Base-by-base conservation (phyloP, 768 basidiomycete species). In the Cystofilobasidium capitatum region DNA sequence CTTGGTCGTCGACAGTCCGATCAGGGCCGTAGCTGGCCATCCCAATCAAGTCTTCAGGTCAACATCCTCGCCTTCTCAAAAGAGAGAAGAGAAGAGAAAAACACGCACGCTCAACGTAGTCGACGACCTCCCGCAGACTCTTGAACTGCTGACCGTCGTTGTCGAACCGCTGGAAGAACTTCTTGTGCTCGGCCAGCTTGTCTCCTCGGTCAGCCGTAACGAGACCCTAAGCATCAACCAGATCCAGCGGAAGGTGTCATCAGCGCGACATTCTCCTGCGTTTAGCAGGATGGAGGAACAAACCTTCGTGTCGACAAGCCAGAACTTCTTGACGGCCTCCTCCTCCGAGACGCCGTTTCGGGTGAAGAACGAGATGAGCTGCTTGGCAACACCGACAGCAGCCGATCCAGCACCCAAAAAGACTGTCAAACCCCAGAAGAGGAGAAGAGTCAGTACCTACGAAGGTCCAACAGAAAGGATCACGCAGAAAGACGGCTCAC, bases 361-460 rank as follows among this genome's bases (percentile, higher is more conserved):
- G 42, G 83, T 89, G 81, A 92, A 91, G 82, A 92, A 94, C 76
- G 87, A 88, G 81, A 86, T 83, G 73, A 80, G 77, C 76, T 94
- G 91, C 79, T 83, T 85, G 66, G 87, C 92, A 54, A 97, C 92
- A 55, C 92, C 93, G 62, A 96, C 88, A 70, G 91, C 92, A 2
- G 90, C 89, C 31, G 86, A 88, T 7, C 93, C 93, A 5, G 92
- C 90, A 22, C 93, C 93, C 64, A 90, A 86, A 82, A 97, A 94
- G 49, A 94, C 83, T 54, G 51, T 2, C 6, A 14, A 10, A 44
- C 3, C 2, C 20, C 45, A 35, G 47, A 37, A 20, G 4, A 42
- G 35, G 24, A 29, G 31, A 3, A 17, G 26, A 2, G 62, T 47
- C 44, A 44, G 42, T 12, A 36, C 29, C 10, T 10, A 26, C 31